Conservation (phyloP, 2,329 filamentous ascomycete species). For the Fusarium kyushuense region DNA sequence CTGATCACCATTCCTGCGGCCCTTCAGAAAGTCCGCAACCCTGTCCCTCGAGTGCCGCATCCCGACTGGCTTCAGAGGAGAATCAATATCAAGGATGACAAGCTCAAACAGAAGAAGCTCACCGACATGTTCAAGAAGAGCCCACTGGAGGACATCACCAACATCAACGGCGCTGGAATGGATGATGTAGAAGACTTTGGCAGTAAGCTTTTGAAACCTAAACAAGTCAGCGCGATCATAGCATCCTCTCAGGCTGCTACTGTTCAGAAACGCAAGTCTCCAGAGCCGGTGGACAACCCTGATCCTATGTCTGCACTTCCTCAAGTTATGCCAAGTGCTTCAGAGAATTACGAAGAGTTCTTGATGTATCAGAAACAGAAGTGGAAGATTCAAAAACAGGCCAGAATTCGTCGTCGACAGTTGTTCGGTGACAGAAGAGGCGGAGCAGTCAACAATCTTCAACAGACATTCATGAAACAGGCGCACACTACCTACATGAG, state of each 20-base stretch:
- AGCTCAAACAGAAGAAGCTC: slow-evolving; percentile 98
- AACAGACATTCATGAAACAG: slow-evolving; percentile 86
- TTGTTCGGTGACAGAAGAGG: slow-evolving; percentile 88
- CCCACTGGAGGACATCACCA: slow-evolving; percentile 78
- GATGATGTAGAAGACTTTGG: slow-evolving; percentile 88
- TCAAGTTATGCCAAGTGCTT: slow-evolving; percentile 84
- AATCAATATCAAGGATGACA: slow-evolving; percentile 96
- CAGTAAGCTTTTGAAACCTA: slow-evolving; percentile 73
- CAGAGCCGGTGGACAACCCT: slow-evolving; percentile 72
- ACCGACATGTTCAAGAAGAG: slow-evolving; percentile 81
- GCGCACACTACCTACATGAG: slow-evolving; percentile 90
- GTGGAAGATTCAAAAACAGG: slow-evolving; percentile 97
- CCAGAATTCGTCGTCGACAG: slow-evolving; percentile 85
- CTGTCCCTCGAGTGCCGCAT: slow-evolving; percentile 91
- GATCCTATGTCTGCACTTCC: slow-evolving; percentile 89
- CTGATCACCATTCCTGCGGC: slow-evolving; percentile 98
- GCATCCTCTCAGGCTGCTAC: slow-evolving; percentile 66
- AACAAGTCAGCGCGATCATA: slow-evolving; percentile 66
- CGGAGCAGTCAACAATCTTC: slow-evolving; percentile 64
- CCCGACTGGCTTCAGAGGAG: slow-evolving; percentile 96
- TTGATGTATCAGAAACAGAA: slow-evolving; percentile 97
- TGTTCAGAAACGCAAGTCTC: slow-evolving; percentile 78
- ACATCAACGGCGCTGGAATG: slow-evolving; percentile 68
- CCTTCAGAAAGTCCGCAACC: slow-evolving; percentile 93
- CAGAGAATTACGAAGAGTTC: slow-evolving; percentile 88